A percentile compares a stretch with the other conserved stretches of the same genome.
Evolutionary conservation across 371 early-diverging fungal species (phyloP).

Genomic region (Spraguea lophii): DNA sequence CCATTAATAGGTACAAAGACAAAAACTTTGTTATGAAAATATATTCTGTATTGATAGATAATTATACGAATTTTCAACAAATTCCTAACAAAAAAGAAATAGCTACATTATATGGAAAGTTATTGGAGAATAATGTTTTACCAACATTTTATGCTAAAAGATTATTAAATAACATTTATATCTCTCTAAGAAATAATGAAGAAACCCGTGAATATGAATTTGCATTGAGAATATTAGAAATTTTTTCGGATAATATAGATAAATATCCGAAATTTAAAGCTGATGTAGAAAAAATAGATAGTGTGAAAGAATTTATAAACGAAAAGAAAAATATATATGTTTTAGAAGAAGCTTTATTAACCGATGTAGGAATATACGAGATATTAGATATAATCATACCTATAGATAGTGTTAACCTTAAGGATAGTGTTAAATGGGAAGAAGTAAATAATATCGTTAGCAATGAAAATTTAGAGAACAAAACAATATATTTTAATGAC

Average conservation of each 20-base stretch:
- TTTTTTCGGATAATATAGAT: not conserved
- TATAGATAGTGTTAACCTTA: too few relatives aligned
- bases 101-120: constrained; percentile 27
- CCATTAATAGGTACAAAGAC: constrained; percentile 6
- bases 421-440: too few relatives aligned
- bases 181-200: not conserved
- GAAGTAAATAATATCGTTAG: too few relatives aligned
- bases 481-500: too few relatives aligned
- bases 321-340: too few relatives aligned
- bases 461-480: too few relatives aligned
- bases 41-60: constrained; percentile 27
- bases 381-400: too few relatives aligned
- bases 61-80: constrained; percentile 19
- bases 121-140: constrained; percentile 28
- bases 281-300: not conserved
- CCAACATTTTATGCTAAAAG: constrained; percentile 17
- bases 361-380: too few relatives aligned
- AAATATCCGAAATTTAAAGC: not conserved
- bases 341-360: too few relatives aligned
- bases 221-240: constrained; percentile 13
- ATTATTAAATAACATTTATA: not conserved
- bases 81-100: constrained; percentile 18
- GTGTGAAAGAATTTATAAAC: not conserved
- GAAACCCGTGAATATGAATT: constrained; percentile 24
- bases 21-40: constrained; percentile 22